These are phyloP conservation scores for Neoboletus brunneissimus DNA, from an alignment of 768 basidiomycete genomes.

Conservation along the genomic window DNA sequence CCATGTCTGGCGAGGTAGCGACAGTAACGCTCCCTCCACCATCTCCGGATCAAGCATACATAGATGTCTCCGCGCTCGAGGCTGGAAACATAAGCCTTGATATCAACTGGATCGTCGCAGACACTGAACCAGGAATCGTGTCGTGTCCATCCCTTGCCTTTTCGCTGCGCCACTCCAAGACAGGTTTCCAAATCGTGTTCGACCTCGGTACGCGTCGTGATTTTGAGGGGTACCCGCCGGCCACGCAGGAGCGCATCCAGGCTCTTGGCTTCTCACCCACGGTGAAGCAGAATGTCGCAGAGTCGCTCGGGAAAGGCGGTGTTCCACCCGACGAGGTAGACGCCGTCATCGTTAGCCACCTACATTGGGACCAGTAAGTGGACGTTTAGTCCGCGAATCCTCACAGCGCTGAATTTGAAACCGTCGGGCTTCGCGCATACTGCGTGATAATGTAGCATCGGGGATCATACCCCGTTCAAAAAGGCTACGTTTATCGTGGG, in stretches of 20 bases:
- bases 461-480: conserved; percentile 45
- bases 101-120: conserved; percentile 38
- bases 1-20: conserved; percentile 3
- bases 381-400: not conserved
- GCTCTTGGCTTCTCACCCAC: not conserved
- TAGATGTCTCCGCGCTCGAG: conserved; percentile 54
- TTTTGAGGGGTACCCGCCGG: conserved; percentile 40
- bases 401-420: not conserved
- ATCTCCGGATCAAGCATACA: conserved; percentile 45
- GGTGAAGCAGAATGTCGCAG: conserved; percentile 39
- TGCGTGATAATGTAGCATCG: conserved; percentile 29
- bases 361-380: conserved; percentile 48
- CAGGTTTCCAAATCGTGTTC: conserved; percentile 42
- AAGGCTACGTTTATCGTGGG: conserved; percentile 49
- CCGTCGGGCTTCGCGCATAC: not conserved
- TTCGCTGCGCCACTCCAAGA: conserved; percentile 46
- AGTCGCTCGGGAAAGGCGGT: conserved; percentile 52
- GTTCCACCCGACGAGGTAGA: conserved; percentile 41
- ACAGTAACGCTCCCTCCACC: conserved; percentile 12
- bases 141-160: conserved; percentile 50
- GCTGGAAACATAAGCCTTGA: conserved; percentile 44
- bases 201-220: conserved; percentile 57
- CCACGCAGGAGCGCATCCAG: conserved; percentile 20
- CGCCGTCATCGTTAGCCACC: conserved; percentile 48
- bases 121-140: conserved; percentile 26